Evolutionary conservation across 129 eudicot species (phyloP), one percentile per base, ranked within the genome.

Genomic region (Chrysanthemum lavandulifolium): DNA sequence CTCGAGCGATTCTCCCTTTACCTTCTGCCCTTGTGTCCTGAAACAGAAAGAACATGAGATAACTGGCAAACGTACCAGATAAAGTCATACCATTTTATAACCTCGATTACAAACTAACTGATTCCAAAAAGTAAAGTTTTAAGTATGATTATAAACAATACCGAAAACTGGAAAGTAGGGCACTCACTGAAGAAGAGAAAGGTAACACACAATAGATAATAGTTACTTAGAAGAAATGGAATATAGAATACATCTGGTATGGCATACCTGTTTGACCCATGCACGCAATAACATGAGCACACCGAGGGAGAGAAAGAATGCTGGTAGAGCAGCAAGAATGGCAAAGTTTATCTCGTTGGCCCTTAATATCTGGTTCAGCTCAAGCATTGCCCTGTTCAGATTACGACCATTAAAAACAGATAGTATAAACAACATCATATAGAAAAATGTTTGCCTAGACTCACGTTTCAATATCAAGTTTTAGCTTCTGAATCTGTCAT

Each of bases 341-440:
- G 99, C 99, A 73, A 94, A 94, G 81, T 94, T 94, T 69, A 94
- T 94, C 76, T 94, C 99, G 69, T 94, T 94, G 59, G 99, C 99
- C 86, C 89, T 86, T 51, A 94, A 85, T 80, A 94, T 94, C 86
- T 94, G 99, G 81, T 94, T 85, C 52, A 94, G 86, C 80, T 94
- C 99, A 60, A 94, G 97, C 99, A 94, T 90, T 67, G 99, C 99
- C 78, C 99, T 94, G 81, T 82, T 75, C 27, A 27, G 15, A 50
- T 18, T 55, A 49, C 64, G 23, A 55, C 13, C 23, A 73, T 81
- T 66, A 75, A 21, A 29, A 71, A 61, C 16, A 47, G 21, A 63
- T 40, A 10, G 10, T 15, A 29, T 19, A 16, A 13, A 60, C 72
- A 62, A 61, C 50, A 65, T 43, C 15, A 77, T 19, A 14, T 12